Evolutionary conservation across 495 filamentous ascomycete genomes (phyloP).

Genomic region (Xanthoparmelia taractica): DNA sequence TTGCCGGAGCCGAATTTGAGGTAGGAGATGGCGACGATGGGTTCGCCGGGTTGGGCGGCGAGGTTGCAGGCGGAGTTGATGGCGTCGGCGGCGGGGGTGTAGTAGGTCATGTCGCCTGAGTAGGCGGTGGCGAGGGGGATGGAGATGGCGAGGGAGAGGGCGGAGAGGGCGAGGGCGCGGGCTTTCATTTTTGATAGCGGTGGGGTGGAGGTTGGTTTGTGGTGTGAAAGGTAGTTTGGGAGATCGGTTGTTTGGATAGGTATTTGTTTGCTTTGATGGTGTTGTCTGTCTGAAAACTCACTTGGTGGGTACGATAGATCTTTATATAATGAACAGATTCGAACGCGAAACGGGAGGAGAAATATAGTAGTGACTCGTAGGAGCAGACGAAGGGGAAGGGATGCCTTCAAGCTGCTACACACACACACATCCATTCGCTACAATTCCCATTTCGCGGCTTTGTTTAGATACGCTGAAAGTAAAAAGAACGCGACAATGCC

Average conservation of each 20-base stretch:
- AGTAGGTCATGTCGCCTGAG: not conserved
- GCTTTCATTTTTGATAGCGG: not conserved
- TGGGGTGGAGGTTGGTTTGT: not conserved
- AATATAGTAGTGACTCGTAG: not conserved
- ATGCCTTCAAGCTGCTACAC: not conserved
- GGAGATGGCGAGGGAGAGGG: slow-evolving; percentile 5
- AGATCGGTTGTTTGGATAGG: not conserved
- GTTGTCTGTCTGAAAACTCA: not conserved
- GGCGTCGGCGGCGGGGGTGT: slow-evolving; percentile 28
- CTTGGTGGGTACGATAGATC: not conserved
- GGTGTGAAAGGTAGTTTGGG: not conserved
- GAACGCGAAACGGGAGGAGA: not conserved
- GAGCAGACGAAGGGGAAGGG: not conserved
- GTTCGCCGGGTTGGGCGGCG: not conserved
- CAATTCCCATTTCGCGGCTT: not conserved
- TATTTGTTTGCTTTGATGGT: not conserved
- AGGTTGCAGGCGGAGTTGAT: slow-evolving; percentile 22
- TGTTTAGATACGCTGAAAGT: not conserved
- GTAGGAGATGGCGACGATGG: not conserved
- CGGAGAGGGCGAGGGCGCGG: slow-evolving; percentile 4
- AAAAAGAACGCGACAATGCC: not conserved
- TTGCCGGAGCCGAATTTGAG: not conserved
- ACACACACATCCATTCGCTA: not conserved
- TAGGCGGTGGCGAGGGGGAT: slow-evolving; percentile 4
- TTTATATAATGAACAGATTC: not conserved